Percentiles rank a stretch among this genome's conserved stretches.
phyloP scores from a whole-genome alignment of 2,329 filamentous ascomycete genomes.

The Verticillium tricorpus region DNA sequence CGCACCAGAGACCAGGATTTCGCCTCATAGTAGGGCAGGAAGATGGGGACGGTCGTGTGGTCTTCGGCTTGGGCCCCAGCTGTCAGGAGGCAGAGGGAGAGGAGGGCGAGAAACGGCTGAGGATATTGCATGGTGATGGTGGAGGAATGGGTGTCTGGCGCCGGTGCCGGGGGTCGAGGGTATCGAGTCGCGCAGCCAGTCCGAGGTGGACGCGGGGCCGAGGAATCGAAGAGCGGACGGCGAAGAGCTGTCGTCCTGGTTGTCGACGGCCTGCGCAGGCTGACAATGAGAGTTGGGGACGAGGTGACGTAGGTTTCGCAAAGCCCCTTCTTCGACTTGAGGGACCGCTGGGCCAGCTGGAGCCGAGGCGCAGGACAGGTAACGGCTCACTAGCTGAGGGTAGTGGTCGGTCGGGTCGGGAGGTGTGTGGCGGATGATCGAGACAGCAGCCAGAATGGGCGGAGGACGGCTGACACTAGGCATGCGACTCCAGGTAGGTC shows the following conservation, averaged over 20 bases:
- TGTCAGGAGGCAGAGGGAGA: conserved; percentile 17
- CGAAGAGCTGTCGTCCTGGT: not conserved
- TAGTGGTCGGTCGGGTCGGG: not conserved
- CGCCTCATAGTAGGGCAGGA: conserved; percentile 35
- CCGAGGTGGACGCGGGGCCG: not conserved
- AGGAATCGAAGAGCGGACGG: not conserved
- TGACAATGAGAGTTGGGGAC: not conserved
- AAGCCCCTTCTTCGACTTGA: not conserved
- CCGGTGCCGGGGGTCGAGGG: not conserved
- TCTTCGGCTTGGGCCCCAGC: conserved; percentile 9
- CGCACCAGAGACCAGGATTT: conserved; percentile 39
- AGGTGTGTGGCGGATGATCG: not conserved
- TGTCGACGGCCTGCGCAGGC: not conserved
- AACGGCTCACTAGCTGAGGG: not conserved
- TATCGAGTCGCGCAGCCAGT: not conserved
- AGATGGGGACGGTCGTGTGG: conserved; percentile 37
- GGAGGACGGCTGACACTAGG: not conserved
- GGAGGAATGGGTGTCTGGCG: not conserved
- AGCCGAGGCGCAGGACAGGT: not conserved
- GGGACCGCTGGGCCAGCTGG: not conserved
- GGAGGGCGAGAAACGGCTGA: conserved; percentile 17
- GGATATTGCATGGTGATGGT: conserved; percentile 8
- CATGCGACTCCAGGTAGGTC: not conserved
- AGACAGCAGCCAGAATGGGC: not conserved
- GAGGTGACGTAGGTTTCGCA: not conserved